These are phyloP conservation scores for Arctostaphylos glauca DNA, from an alignment of 148 eudicot species.

Conservation along the genomic window DNA sequence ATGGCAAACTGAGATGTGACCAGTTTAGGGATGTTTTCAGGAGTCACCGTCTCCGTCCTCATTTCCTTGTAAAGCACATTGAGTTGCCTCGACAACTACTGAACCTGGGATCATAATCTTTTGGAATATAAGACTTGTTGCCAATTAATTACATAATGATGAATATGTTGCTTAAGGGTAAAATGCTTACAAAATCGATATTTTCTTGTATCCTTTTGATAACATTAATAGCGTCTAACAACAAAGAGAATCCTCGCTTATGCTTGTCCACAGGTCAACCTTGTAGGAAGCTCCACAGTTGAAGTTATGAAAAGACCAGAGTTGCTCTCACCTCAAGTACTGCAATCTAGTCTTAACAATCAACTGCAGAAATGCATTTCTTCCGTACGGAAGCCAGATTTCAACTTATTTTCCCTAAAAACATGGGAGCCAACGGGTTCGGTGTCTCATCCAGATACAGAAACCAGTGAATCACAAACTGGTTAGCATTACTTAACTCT, in stretches of 20 bases:
- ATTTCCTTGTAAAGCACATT: background rate
- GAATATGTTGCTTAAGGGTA: background rate
- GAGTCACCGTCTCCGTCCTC: background rate
- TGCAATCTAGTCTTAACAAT: conserved; percentile 34
- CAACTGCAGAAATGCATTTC: conserved; percentile 41
- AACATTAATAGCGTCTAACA: background rate
- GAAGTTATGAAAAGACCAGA: conserved; percentile 48
- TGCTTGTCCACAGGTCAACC: conserved; percentile 33
- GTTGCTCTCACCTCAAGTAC: conserved; percentile 36
- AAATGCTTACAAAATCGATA: background rate
- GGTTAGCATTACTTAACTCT: background rate
- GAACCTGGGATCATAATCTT: background rate
- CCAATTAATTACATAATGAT: background rate
- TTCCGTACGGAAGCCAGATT: conserved; percentile 31
- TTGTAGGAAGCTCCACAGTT: conserved; percentile 37
- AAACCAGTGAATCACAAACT: background rate
- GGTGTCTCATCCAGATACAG: background rate
- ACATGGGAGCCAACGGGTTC: background rate
- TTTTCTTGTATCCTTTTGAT: background rate
- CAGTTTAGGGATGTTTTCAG: background rate
- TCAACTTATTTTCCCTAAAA: conserved; percentile 17
- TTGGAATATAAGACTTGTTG: background rate
- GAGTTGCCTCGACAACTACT: background rate
- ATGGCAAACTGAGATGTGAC: background rate
- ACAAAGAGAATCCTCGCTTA: background rate